Evolutionary conservation across 2,329 filamentous ascomycete genomes (phyloP), one percentile per base, ranked within the genome.

Genomic region (Microdochium trichocladiopsis): DNA sequence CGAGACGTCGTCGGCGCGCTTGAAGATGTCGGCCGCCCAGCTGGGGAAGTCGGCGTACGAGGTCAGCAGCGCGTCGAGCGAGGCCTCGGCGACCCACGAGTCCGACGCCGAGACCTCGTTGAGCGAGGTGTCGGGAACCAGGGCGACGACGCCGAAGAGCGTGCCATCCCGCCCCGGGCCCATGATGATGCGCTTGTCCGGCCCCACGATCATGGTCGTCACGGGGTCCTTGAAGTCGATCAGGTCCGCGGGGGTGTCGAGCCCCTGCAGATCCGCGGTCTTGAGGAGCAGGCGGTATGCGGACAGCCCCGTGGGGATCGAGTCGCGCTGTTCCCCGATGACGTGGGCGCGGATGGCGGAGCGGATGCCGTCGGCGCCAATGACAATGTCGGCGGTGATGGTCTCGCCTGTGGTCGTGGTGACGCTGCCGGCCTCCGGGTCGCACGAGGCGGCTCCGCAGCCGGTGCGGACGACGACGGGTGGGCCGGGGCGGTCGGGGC

Each of bases 151-250:
- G 36, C 73, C 69, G 54, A 70, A 74, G 0, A 76, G 56, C 3
- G 66, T 61, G 0, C 68, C 69, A 14, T 68, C 60, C 5, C 74
- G 60, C 1, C 68, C 72, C 1, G 73, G 73, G 2, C 73, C 73
- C 71, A 76, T 74, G 33, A 77, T 68, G n/a, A 73, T 56, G 14
- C 71, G 62, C 21, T 66, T 61, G 25, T 70, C 63, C 25, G 74
- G 69, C 0, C 67, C 72, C 52, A 76, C 61, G 2, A 77, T 61
- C 74, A 77, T 76, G 1, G 71, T 71, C 2, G 74, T 77, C 50
- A 64, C 66, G 1, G 71, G 63, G 4, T 68, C 60, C 14, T 59
- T 53, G n/a, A 70, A 68, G 16, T 72, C 59, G n/a, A 73, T 63
- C 3, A 64, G 57, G 1, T 60, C 48, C 61, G 55, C 56, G 3